Evolutionary conservation across 2,329 filamentous ascomycete genomes (phyloP), one percentile per base, ranked within the genome.

Genomic region (Nakataea oryzae): DNA sequence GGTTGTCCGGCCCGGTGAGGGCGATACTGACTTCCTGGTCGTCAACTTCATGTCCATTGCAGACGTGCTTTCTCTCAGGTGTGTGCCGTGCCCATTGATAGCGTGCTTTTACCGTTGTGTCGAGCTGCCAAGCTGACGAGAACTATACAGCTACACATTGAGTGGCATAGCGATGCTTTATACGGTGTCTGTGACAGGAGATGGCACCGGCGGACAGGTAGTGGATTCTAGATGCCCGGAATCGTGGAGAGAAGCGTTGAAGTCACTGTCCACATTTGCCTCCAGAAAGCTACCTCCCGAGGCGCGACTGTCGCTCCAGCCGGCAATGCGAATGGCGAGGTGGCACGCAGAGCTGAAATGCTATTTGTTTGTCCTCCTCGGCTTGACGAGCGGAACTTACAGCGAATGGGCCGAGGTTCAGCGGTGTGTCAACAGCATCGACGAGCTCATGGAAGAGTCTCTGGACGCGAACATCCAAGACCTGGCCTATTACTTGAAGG

Each of bases 351-450:
- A 86, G 61, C 78, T 91, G 9, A 83, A 85, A 63, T 86, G 85
- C 70, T 88, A 91, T 65, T 78, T 91, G 47, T 82, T 87, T 60
- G 79, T 91, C n/a, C 80, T 93, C 24, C 83, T 87, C 29, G 86
- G 87, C 3, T 82, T 95, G 60, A 80, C 89, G 62, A 81, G 85
- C 1, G 89, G 88, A 57, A 87, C 85, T 55, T 83, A 86, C 59
- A 89, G 86, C 55, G 85, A 91, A 64, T 93, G 88, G 86, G 74
- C 80, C 13, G 79, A 80, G 56, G 88, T 90, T 4, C 81, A 78
- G 67, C 76, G 83, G 63, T 81, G 79, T 62, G 73, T 90, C 24
- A 74, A 79, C 14, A 78, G 81, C 57, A 74, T 89, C 14, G 77
- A 81, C 60, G 72, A 70, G 61, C 75, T 79, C 41, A 71, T 78